phyloP scores from a whole-genome alignment of 1,284 basidiomycete species.

The Microbotryum silenes-acaulis region DNA sequence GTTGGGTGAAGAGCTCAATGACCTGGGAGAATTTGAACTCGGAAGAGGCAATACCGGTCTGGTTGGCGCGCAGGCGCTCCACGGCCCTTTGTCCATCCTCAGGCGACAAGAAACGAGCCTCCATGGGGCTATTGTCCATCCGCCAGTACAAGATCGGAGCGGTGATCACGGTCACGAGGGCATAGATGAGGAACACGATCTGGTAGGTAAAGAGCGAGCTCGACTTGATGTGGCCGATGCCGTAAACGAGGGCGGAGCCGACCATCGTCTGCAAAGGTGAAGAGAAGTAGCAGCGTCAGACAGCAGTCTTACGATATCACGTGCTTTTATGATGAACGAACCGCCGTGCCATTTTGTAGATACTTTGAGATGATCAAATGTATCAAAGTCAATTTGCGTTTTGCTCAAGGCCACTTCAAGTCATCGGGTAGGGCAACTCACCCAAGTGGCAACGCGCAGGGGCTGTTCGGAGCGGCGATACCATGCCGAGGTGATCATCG shows the following conservation, averaged over 20 bases:
- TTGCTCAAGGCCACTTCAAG: neutral
- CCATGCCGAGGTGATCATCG: conserved; percentile 23
- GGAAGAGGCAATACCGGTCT: conserved; percentile 40
- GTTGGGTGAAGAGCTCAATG: conserved; percentile 40
- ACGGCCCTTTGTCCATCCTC: conserved; percentile 42
- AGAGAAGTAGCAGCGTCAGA: neutral
- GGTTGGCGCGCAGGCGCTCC: conserved; percentile 44
- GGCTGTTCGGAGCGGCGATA: conserved; percentile 30
- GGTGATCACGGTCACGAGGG: conserved; percentile 40
- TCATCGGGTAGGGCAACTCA: neutral
- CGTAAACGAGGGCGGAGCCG: conserved; percentile 23
- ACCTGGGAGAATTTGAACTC: conserved; percentile 43
- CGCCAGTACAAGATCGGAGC: conserved; percentile 33
- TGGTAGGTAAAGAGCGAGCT: conserved; percentile 40
- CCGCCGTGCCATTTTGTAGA: no score
- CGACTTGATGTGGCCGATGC: conserved; percentile 29
- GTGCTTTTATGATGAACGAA: no score
- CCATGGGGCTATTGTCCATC: conserved; percentile 38
- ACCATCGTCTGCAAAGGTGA: conserved; percentile 10
- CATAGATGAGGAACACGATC: conserved; percentile 42
- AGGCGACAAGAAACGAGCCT: conserved; percentile 41
- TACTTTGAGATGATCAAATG: no score
- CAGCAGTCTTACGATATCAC: no score
- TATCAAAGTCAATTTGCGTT: neutral
- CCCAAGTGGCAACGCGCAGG: conserved; percentile 26